Percentiles rank a stretch among this genome's conserved stretches.
These are phyloP conservation scores for Bretziella fagacearum DNA, from an alignment of 2,329 filamentous ascomycete species.

Conservation along the genomic window DNA sequence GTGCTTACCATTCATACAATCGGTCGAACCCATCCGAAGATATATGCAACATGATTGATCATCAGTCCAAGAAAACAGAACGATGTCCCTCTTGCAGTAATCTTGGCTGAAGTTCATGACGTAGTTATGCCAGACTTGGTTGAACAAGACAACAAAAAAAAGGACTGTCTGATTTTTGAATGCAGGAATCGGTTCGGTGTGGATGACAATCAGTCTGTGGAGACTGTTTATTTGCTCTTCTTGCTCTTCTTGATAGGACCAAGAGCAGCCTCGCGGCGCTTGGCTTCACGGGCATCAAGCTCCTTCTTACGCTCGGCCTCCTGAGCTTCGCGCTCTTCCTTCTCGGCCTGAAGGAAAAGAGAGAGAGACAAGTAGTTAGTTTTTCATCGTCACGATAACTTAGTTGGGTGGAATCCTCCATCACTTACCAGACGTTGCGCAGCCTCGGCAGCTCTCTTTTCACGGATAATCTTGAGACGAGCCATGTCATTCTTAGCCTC, in stretches of 20 bases:
- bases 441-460: conserved; percentile 72
- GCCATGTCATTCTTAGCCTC: conserved; percentile 83
- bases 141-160: too few species aligned
- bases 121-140: too few species aligned
- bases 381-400: conserved; percentile 11
- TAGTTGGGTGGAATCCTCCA: conserved; percentile 15
- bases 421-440: conserved; percentile 63
- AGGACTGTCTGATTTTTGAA: too few species aligned
- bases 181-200: background rate
- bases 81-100: too few species aligned
- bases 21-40: too few species aligned
- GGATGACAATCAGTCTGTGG: background rate
- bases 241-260: conserved; percentile 33
- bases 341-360: conserved; percentile 37
- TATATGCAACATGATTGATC: too few species aligned
- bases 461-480: conserved; percentile 61
- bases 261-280: conserved; percentile 36
- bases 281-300: conserved; percentile 38
- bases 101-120: too few species aligned
- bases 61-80: too few species aligned
- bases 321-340: conserved; percentile 37
- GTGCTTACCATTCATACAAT: too few species aligned
- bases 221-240: conserved; percentile 15
- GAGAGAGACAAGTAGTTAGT: background rate
- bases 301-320: conserved; percentile 33